Conservation (phyloP, 2,329 filamentous ascomycete genomes). For the Curvularia hawaiiensis region DNA sequence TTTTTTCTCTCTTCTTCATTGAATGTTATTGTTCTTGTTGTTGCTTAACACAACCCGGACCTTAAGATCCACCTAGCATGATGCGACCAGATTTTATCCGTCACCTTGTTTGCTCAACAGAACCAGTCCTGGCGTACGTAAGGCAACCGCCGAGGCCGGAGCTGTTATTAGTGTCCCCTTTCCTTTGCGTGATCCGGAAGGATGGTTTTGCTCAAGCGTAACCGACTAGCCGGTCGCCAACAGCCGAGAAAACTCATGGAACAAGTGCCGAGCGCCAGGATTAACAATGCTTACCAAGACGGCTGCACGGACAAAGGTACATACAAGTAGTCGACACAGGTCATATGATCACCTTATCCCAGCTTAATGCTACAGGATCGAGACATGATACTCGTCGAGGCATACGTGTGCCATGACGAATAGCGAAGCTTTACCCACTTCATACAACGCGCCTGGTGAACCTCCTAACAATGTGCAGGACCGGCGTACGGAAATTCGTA, state of each 20-base stretch:
- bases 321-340: background rate
- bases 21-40: background rate
- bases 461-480: background rate
- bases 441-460: background rate
- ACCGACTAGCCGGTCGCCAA: background rate
- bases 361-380: background rate
- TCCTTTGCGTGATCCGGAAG: background rate
- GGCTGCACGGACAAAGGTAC: background rate
- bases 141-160: background rate
- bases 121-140: background rate
- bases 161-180: background rate
- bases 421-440: background rate
- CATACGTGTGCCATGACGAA: background rate
- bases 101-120: background rate
- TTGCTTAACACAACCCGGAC: background rate
- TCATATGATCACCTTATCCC: background rate
- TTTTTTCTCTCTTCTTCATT: background rate
- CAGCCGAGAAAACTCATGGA: background rate
- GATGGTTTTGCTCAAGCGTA: background rate
- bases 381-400: background rate
- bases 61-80: background rate
- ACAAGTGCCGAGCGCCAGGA: background rate
- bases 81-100: background rate
- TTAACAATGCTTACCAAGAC: background rate
- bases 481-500: background rate